phyloP scores from a whole-genome alignment of 1,139 yeast species.

The Blastobotrys illinoisensis region DNA sequence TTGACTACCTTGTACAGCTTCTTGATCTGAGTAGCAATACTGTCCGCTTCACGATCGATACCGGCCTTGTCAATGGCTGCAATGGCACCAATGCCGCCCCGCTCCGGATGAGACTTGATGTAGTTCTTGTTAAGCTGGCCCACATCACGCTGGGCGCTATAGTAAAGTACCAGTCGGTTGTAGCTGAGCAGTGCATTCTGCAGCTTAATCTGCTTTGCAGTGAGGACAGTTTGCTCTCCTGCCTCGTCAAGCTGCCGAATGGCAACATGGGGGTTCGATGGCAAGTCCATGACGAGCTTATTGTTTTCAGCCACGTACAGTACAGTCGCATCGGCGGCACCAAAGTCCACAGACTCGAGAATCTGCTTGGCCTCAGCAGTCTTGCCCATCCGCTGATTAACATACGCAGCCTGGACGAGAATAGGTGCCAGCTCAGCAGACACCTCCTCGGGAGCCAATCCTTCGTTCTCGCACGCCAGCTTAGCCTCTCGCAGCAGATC shows the following conservation, averaged over 20 bases:
- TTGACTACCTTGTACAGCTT: slow-evolving; percentile 14
- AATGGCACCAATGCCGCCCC: slow-evolving; percentile 9
- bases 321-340: slow-evolving; percentile 8
- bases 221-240: slow-evolving; percentile 13
- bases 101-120: slow-evolving; percentile 12
- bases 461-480: slow-evolving; percentile 36
- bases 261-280: slow-evolving; percentile 17
- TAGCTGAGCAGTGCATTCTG: slow-evolving; percentile 22
- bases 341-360: slow-evolving; percentile 25
- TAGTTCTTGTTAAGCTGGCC: slow-evolving; percentile 14
- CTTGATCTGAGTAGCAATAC: slow-evolving; percentile 10
- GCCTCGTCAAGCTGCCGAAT: slow-evolving; percentile 22
- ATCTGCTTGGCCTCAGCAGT: slow-evolving; percentile 41
- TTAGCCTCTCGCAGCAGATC: slow-evolving; percentile 48
- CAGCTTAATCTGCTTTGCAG: slow-evolving; percentile 16
- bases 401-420: slow-evolving; percentile 62
- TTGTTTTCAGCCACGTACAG: slow-evolving; percentile 21
- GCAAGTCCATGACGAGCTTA: slow-evolving; percentile 15
- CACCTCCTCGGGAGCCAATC: slow-evolving; percentile 40
- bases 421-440: slow-evolving; percentile 52
- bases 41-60: slow-evolving; percentile 7
- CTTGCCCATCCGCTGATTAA: slow-evolving; percentile 47
- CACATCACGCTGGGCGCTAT: slow-evolving; percentile 24
- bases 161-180: slow-evolving; percentile 25
- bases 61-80: slow-evolving; percentile 11